Evolutionary conservation across 805 yeast genomes (phyloP).

Genomic region (Tetrapisispora taiwanensis): DNA sequence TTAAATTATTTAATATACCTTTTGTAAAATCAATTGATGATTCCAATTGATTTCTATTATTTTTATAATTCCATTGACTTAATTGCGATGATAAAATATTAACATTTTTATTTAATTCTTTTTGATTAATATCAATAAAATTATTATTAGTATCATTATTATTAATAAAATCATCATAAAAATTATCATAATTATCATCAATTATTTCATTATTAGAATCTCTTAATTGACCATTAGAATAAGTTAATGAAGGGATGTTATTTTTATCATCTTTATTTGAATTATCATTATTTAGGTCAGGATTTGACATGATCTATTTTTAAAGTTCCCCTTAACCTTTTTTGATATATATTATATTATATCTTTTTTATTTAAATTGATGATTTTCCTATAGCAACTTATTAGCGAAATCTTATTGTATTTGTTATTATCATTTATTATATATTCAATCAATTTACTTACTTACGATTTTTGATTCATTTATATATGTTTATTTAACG

Average conservation of each 20-base stretch:
- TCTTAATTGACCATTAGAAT: conserved; percentile 4
- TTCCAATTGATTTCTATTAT: conserved; percentile 54
- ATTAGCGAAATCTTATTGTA: too few relatives aligned
- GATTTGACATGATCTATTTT: background rate
- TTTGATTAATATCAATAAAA: background rate
- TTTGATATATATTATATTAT: too few relatives aligned
- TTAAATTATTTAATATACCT: conserved; percentile 41
- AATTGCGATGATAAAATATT: conserved; percentile 32
- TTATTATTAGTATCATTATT: background rate
- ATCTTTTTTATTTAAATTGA: too few relatives aligned
- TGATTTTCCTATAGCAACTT: too few relatives aligned
- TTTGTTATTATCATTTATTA: too few relatives aligned
- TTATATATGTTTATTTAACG: too few relatives aligned
- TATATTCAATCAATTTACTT: too few relatives aligned
- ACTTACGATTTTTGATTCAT: too few relatives aligned
- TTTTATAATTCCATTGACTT: conserved; percentile 68
- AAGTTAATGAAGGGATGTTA: conserved; percentile 5
- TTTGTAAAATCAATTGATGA: conserved; percentile 47
- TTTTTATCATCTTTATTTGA: background rate
- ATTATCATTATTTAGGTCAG: too few relatives aligned
- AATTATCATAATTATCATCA: conserved; percentile 3
- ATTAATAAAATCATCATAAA: background rate
- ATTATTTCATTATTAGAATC: background rate
- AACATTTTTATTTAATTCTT: conserved; percentile 12
- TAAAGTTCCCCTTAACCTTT: too few relatives aligned